phyloP scores from a whole-genome alignment of 2,329 filamentous ascomycete species.

The Cytospora piceae region DNA sequence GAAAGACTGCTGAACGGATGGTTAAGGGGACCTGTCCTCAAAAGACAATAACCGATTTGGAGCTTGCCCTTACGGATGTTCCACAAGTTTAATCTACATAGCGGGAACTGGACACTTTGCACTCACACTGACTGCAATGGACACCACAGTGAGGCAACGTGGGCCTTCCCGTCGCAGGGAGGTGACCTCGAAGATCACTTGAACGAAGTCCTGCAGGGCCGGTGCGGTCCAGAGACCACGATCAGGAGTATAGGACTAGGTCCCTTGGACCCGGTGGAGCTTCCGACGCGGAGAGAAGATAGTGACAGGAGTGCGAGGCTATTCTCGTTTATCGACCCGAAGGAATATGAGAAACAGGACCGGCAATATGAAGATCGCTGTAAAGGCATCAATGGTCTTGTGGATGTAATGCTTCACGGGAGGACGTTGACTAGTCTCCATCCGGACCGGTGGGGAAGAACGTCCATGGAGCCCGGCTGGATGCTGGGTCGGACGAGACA shows the following conservation, averaged over 20 bases:
- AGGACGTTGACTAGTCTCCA: neutral
- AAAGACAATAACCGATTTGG: constrained; percentile 16
- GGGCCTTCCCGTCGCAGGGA: neutral
- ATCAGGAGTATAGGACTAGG: constrained; percentile 9
- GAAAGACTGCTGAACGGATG: neutral
- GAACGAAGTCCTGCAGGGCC: neutral
- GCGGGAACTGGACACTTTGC: neutral
- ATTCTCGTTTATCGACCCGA: neutral
- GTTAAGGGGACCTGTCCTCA: constrained; percentile 14
- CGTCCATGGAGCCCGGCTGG: neutral
- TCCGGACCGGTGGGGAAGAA: neutral
- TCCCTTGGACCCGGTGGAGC: constrained; percentile 6
- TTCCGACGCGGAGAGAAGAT: neutral
- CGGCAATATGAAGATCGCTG: neutral
- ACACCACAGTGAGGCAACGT: constrained; percentile 4
- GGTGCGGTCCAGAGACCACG: constrained; percentile 1
- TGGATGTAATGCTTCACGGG: constrained; percentile 1
- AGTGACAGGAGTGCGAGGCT: neutral
- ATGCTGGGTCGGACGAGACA: constrained; percentile 16
- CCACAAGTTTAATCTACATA: constrained; percentile 11
- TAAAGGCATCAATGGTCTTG: constrained; percentile 1
- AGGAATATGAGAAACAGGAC: neutral
- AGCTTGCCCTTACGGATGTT: constrained; percentile 16
- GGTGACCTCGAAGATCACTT: neutral
- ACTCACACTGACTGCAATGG: neutral